Evolutionary conservation across 176 grass and related monocot genomes (phyloP), one percentile per base, ranked within the genome.

Genomic region (Juncus inflexus): DNA sequence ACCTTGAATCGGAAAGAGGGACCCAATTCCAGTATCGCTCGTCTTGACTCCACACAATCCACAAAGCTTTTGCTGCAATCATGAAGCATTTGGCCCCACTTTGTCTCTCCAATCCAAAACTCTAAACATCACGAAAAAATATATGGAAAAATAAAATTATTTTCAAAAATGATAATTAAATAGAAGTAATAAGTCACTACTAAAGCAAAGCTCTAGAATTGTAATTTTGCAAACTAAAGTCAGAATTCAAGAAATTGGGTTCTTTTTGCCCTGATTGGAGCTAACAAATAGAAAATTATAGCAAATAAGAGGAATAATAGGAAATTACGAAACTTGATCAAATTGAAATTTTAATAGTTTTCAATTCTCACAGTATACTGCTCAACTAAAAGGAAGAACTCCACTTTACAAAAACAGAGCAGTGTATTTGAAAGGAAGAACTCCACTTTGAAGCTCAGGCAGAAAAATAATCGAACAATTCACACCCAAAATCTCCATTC

Each of bases 1-100:
- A 82, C 90, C 90, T 94, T 0, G 81, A 85, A 61, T 88, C 81
- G 1, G 69, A 3, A 50, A 78, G 61, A 4, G 50, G 42, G 45
- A 86, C 64, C 85, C 90, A 95, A 5, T 35, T 49, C 83, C 90
- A 86, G 73, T 89, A 86, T 3, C 42, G 7, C 3, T 86, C 65
- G 12, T 65, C 54, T 37, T 62, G 37, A 0, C 14, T 58, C 83
- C 84, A 85, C 0, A 50, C 2, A 61, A 88, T 85, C 4, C 0
- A 8, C 16, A 94, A 64, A 10, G 56, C 50, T 66, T 76, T 82
- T 4, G 90, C 79, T 3, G 85, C 58, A 53, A 95, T 12, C 85
- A 85, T 78, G 35, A 75, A 85, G 73, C 75, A 80, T 60, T 80
- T 88, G 15, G 58, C 68, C 7, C 79, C 76, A 4, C 12, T 95